Percentiles rank a stretch among this genome's conserved stretches.
Evolutionary conservation across 148 eudicot genomes (phyloP).

Genomic region (Persicaria maculosa): DNA sequence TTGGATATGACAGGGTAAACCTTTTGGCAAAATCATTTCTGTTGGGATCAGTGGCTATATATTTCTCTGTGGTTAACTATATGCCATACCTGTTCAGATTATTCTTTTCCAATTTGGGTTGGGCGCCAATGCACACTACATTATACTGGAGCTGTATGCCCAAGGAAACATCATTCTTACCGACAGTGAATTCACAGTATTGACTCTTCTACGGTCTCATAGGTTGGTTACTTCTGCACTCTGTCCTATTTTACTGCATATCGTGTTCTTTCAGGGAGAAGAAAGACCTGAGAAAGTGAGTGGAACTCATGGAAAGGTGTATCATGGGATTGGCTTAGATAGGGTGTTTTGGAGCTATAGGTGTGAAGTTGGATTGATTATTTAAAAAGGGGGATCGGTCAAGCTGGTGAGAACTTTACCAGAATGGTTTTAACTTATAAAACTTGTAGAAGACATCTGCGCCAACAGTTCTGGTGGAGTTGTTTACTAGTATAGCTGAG

Average conservation of each 20-base stretch:
- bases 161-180: constrained; percentile 95
- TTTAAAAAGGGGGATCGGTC: too few species aligned
- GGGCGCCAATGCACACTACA: constrained; percentile 76
- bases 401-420: too few species aligned
- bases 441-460: neutral
- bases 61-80: neutral
- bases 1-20: constrained; percentile 90
- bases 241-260: neutral
- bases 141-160: constrained; percentile 90
- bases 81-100: constrained; percentile 39
- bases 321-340: too few species aligned
- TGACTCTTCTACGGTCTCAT: constrained; percentile 98
- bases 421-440: too few species aligned
- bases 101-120: constrained; percentile 89
- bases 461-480: neutral
- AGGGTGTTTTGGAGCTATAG: too few species aligned
- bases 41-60: constrained; percentile 3
- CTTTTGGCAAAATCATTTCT: neutral
- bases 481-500: neutral
- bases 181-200: constrained; percentile 70
- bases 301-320: too few species aligned
- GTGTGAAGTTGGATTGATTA: too few species aligned
- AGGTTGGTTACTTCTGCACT: constrained; percentile 42
- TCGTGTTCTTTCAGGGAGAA: neutral
- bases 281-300: too few species aligned